phyloP scores from a whole-genome alignment of 805 yeast genomes.

The Spathaspora hagerdaliae region DNA sequence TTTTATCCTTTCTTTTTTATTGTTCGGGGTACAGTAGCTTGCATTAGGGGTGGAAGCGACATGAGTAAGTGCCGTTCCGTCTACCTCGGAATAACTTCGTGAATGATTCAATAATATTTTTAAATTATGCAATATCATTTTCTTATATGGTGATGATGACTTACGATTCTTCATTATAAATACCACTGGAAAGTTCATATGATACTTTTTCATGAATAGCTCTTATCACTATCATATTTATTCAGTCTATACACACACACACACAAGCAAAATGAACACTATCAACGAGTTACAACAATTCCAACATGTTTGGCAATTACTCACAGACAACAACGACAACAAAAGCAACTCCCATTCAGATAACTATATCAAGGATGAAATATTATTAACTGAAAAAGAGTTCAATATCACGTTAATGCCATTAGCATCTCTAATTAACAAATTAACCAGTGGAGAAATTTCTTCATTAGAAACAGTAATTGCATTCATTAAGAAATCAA shows the following conservation, averaged over 20 bases:
- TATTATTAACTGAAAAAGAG: slow-evolving; percentile 30
- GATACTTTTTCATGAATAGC: not conserved
- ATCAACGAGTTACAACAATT: not conserved
- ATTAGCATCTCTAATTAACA: slow-evolving; percentile 19
- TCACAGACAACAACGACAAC: not conserved
- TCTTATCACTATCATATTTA: not conserved
- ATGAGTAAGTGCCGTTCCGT: too few species aligned
- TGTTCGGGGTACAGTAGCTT: too few species aligned
- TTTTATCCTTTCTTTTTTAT: too few species aligned
- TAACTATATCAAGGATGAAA: slow-evolving; percentile 28
- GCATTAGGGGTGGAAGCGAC: too few species aligned
- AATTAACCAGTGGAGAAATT: slow-evolving; percentile 29
- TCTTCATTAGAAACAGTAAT: slow-evolving; percentile 33
- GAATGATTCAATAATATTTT: too few species aligned
- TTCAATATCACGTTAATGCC: slow-evolving; percentile 35
- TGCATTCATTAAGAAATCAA: slow-evolving; percentile 40
- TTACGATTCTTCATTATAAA: too few species aligned
- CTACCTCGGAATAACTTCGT: too few species aligned
- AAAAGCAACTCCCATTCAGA: not conserved
- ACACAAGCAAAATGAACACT: not conserved
- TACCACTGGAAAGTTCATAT: not conserved
- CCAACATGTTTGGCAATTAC: not conserved
- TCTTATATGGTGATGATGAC: too few species aligned
- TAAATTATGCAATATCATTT: too few species aligned
- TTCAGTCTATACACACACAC: not conserved